These are phyloP conservation scores for Phytophthora constricta DNA, from an alignment of 352 stramenopile genomes.

Conservation along the genomic window DNA sequence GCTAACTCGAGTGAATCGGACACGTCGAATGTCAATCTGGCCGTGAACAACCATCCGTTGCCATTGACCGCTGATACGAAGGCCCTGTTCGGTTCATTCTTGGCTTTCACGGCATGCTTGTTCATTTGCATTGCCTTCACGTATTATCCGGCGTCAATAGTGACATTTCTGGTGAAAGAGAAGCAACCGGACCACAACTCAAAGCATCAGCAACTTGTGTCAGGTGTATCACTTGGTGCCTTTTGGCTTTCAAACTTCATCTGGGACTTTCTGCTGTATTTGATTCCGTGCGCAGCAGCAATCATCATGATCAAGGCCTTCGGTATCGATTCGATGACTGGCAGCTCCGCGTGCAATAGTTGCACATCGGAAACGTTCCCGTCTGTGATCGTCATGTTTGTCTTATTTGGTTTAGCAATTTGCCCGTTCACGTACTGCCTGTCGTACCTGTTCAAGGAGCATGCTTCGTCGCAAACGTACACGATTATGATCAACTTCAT, in stretches of 20 bases:
- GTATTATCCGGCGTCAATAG: slow-evolving; percentile 92
- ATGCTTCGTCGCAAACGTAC: slow-evolving; percentile 72
- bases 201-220: slow-evolving; percentile 97
- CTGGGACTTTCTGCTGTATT: slow-evolving; percentile 94
- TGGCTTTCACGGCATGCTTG: slow-evolving; percentile 78
- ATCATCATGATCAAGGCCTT: slow-evolving; percentile 61
- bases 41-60: slow-evolving; percentile 61
- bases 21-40: slow-evolving; percentile 37
- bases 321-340: slow-evolving; percentile 55
- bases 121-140: slow-evolving; percentile 93
- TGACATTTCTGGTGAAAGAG: slow-evolving; percentile 97
- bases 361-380: slow-evolving; percentile 54
- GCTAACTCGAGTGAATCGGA: slow-evolving; percentile 26
- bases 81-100: slow-evolving; percentile 53
- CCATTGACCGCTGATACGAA: slow-evolving; percentile 55
- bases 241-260: slow-evolving; percentile 98
- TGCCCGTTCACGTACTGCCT: slow-evolving; percentile 74
- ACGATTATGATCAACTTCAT: slow-evolving; percentile 80
- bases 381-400: slow-evolving; percentile 59
- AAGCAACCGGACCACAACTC: slow-evolving; percentile 90
- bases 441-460: slow-evolving; percentile 72
- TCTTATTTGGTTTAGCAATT: slow-evolving; percentile 67
- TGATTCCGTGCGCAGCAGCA: slow-evolving; percentile 64
- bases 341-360: slow-evolving; percentile 48
- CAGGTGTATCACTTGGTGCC: slow-evolving; percentile 90